Evolutionary conservation across 169 alveolate genomes (phyloP).

Genomic region (Cryptosporidium sp.): DNA sequence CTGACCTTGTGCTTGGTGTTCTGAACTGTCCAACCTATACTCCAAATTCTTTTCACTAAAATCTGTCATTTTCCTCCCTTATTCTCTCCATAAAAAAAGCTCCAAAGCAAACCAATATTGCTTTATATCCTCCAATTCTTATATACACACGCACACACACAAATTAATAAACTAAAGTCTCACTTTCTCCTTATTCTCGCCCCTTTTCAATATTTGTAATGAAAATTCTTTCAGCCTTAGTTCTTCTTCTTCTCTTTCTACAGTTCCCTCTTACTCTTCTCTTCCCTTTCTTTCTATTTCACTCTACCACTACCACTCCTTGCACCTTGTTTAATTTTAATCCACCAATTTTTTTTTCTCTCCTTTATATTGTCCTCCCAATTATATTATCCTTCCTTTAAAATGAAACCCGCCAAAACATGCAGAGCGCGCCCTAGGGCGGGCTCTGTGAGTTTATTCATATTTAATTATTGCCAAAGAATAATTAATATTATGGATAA

Average conservation of each 20-base stretch:
- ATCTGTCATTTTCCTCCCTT: neutral
- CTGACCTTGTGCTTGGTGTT: neutral
- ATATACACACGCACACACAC: neutral
- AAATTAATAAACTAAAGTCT: neutral
- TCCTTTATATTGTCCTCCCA: neutral
- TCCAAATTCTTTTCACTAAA: conserved; percentile 10
- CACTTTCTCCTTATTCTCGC: neutral
- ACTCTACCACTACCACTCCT: neutral
- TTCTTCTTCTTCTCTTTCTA: neutral
- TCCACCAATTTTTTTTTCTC: neutral
- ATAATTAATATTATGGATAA: neutral
- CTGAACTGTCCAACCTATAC: conserved; percentile 6
- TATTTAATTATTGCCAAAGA: neutral
- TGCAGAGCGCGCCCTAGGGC: neutral
- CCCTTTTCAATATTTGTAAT: neutral
- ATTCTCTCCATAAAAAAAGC: neutral
- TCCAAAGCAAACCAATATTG: neutral
- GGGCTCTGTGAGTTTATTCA: neutral
- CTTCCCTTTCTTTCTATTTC: neutral
- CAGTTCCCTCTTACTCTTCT: neutral
- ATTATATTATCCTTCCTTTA: neutral
- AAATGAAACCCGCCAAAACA: neutral
- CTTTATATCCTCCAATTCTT: neutral
- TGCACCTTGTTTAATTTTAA: neutral
- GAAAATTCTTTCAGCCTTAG: neutral